Percentiles rank a stretch among this genome's conserved stretches.
These are phyloP conservation scores for Leucogyrophana mollusca DNA, from an alignment of 768 basidiomycete genomes.

Conservation along the genomic window DNA sequence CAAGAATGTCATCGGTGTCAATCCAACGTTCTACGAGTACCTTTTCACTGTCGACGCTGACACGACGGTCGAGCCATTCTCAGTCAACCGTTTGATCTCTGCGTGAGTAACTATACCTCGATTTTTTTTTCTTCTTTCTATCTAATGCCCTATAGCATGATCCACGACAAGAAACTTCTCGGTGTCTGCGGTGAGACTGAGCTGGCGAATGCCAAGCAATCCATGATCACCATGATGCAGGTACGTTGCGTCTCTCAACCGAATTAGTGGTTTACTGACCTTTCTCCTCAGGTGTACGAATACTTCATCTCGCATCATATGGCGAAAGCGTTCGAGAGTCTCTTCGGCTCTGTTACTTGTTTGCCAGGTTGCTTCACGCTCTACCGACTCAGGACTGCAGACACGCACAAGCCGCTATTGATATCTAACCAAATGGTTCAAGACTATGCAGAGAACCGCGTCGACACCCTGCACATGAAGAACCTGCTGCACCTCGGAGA, in stretches of 20 bases:
- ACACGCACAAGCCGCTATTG: conserved; percentile 93
- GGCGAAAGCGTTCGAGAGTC: conserved; percentile 95
- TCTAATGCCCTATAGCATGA: conserved; percentile 62
- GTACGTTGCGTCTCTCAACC: conserved; percentile 32
- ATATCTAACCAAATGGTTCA: conserved; percentile 87
- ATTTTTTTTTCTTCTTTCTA: neutral
- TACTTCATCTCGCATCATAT: conserved; percentile 99
- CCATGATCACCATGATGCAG: conserved; percentile 97
- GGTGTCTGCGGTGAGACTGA: conserved; percentile 96
- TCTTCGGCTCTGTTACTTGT: conserved; percentile 98
- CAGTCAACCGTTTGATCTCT: conserved; percentile 88
- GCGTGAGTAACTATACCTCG: conserved; percentile 57
- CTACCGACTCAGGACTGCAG: conserved; percentile 90
- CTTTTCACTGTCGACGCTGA: conserved; percentile 92
- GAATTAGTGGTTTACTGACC: conserved; percentile 1
- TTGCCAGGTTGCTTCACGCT: conserved; percentile 98
- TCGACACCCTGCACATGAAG: conserved; percentile 98
- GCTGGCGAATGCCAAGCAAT: conserved; percentile 91
- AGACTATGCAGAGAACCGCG: conserved; percentile 94
- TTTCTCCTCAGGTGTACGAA: conserved; percentile 75
- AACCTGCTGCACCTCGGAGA: conserved; percentile 96
- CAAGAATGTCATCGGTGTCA: conserved; percentile 99
- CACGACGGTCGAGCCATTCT: conserved; percentile 87
- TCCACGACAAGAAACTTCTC: conserved; percentile 92
- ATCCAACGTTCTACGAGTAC: conserved; percentile 98